Base-by-base conservation (phyloP, 495 filamentous ascomycete genomes). In the Penicillium arizonense region DNA sequence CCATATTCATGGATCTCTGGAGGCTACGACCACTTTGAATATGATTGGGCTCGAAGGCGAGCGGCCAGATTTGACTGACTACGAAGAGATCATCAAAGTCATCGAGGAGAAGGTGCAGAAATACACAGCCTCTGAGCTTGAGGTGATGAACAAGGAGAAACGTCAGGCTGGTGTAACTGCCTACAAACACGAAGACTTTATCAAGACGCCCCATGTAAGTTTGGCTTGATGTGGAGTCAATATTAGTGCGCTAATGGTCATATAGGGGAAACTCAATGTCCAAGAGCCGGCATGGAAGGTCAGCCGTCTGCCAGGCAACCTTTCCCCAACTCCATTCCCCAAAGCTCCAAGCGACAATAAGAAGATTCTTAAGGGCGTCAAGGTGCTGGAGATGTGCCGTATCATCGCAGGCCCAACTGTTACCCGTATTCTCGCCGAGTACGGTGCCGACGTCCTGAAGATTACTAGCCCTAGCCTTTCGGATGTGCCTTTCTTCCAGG, bases 401-500 rank as follows among this genome's bases (percentile, higher is more conserved):
- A 76, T 80, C 59, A 80, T 77, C 46, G 75, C 73, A 53, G 81
- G 74, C 50, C 86, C 85, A 28, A 82, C 82, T 5, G 82, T 89
- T 50, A 78, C 82, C 23, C 82, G 85, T 36, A 85, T 82, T 13
- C 74, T 89, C 13, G 79, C 79, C 21, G 85, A 86, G 28, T 86
- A 88, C 65, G 86, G 85, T 18, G 86, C 85, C 45, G 76, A 81
- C 47, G 81, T 88, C 3, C 65, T 89, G 55, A 89, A 89, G 62
- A 77, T 91, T 55, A 89, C 87, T 13, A 85, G 82, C 23, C 81
- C 84, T 0, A 72, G 77, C 32, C 74, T 89, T 21, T 82, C 82
- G 12, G 87, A 91, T 51, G 87, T 91, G 9, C 87, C 87, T 0
- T 89, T 89, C 73, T 91, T 89, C 74, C 87, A 89, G 64, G 84